These are phyloP conservation scores for Sambucus nigra DNA, from an alignment of 129 eudicot genomes.

Conservation along the genomic window DNA sequence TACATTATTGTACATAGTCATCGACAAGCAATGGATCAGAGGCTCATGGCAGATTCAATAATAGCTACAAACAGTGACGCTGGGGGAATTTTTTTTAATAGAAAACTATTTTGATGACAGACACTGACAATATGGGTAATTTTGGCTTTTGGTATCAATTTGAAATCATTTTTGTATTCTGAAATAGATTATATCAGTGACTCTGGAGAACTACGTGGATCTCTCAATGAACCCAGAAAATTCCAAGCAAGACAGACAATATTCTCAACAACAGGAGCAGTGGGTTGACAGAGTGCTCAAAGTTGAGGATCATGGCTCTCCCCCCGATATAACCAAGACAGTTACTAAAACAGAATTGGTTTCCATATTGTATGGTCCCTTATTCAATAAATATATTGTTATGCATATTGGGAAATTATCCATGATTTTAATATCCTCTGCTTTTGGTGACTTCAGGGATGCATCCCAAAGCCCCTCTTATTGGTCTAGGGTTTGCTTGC, in stretches of 20 bases:
- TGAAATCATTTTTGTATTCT: slow-evolving; percentile 19
- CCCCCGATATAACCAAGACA: slow-evolving; percentile 35
- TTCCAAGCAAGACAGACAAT: slow-evolving; percentile 14
- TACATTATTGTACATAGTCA: too few relatives aligned
- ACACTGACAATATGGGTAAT: not conserved
- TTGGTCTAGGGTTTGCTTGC: slow-evolving; percentile 79
- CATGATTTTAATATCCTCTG: not conserved
- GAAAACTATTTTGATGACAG: not conserved
- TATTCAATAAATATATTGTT: not conserved
- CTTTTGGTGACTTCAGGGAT: slow-evolving; percentile 32
- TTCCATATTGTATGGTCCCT: slow-evolving; percentile 30
- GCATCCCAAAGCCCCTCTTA: slow-evolving; percentile 50
- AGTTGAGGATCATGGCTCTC: slow-evolving; percentile 27
- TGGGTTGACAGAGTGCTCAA: slow-evolving; percentile 21
- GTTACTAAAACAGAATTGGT: slow-evolving; percentile 27
- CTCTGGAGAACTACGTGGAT: slow-evolving; percentile 71
- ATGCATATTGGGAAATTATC: not conserved
- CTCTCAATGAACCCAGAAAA: slow-evolving; percentile 27
- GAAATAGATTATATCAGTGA: slow-evolving; percentile 66
- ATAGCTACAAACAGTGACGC: slow-evolving; percentile 1
- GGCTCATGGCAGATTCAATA: not conserved
- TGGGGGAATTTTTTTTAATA: not conserved
- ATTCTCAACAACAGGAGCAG: slow-evolving; percentile 24
- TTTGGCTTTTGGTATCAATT: slow-evolving; percentile 14
- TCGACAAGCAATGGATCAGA: not conserved